Conservation (phyloP, 2,329 filamentous ascomycete species). For the Nothopassalora personata region DNA sequence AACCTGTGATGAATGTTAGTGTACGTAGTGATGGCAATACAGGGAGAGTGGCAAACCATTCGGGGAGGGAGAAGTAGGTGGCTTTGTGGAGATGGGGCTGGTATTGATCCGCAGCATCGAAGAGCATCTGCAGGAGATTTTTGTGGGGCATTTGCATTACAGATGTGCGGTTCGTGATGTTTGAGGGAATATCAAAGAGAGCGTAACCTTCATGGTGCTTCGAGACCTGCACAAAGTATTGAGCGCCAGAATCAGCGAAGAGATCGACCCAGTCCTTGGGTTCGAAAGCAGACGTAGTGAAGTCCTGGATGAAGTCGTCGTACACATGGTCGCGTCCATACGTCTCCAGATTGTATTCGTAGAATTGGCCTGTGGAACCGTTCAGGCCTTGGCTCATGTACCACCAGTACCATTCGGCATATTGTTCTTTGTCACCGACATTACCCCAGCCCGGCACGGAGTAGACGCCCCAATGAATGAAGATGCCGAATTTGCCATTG, state of each 20-base stretch:
- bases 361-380: constrained; percentile 40
- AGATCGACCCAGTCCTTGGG: constrained; percentile 52
- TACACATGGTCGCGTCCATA: constrained; percentile 51
- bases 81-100: constrained; percentile 42
- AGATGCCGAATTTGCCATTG: constrained; percentile 54
- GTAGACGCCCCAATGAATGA: constrained; percentile 56
- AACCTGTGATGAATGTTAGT: not conserved
- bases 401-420: constrained; percentile 45
- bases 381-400: constrained; percentile 40
- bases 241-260: constrained; percentile 48
- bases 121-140: constrained; percentile 40
- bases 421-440: constrained; percentile 29
- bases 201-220: constrained; percentile 48
- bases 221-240: constrained; percentile 42
- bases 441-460: constrained; percentile 54
- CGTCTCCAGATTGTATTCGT: constrained; percentile 47
- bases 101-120: constrained; percentile 39
- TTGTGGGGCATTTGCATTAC: constrained; percentile 38
- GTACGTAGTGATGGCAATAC: too few species aligned
- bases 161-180: constrained; percentile 39
- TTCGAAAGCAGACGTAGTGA: constrained; percentile 48
- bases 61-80: constrained; percentile 43
- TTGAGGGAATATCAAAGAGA: constrained; percentile 40
- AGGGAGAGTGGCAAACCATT: too few species aligned
- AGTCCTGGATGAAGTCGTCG: constrained; percentile 52